Base-by-base conservation (phyloP, 1,284 basidiomycete species). In the Heterobasidion parviporum region DNA sequence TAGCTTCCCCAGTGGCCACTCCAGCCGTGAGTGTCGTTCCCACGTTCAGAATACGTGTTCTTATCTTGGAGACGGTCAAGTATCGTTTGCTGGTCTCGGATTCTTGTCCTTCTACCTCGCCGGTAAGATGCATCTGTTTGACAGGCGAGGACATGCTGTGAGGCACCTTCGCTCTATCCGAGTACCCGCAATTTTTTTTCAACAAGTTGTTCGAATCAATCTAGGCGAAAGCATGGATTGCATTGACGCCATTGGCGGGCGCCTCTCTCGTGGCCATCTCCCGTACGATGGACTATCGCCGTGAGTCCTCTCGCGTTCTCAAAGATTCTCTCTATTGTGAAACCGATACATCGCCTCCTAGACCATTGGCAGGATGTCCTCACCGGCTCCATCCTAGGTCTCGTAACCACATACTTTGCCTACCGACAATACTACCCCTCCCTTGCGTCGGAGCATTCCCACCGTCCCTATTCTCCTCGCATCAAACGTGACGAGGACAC, bases 1-100 rank as follows among this genome's bases (percentile, higher is more conserved):
- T 63, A 94, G 90, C 66, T 98, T 99, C 71, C 92, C 92, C 5
- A 94, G 90, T 52, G 96, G 96, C 0, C 96, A 98, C 72, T 85
- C 92, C 1, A 92, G 89, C 64, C 68, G 26, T 93, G 71, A 46
- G 81, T 76, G 41, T 32, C 15, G 26, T 41, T 8, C 41, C 12
- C 33, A 15, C 16, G 8, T 20, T 46, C 16, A 20, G 15, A n/a
- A 43, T 18, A 10, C 32, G n/a, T 53, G 9, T 6, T 41, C 18
- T 9, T 33, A 14, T 9, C 33, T 50, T 3, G 18, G 49, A 54
- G 51, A 6, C 64, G 92, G 91, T 26, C 26, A 26, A 26, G 26
- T 95, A 53, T 90, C 93, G 0, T 98, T 95, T 66, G 92, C 94
- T 8, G 95, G 96, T 1, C 77, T 98, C 3, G 92, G 91, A 1